phyloP scores from a whole-genome alignment of 225 moss, liverwort and hornwort species.

The Polytrichum commune region DNA sequence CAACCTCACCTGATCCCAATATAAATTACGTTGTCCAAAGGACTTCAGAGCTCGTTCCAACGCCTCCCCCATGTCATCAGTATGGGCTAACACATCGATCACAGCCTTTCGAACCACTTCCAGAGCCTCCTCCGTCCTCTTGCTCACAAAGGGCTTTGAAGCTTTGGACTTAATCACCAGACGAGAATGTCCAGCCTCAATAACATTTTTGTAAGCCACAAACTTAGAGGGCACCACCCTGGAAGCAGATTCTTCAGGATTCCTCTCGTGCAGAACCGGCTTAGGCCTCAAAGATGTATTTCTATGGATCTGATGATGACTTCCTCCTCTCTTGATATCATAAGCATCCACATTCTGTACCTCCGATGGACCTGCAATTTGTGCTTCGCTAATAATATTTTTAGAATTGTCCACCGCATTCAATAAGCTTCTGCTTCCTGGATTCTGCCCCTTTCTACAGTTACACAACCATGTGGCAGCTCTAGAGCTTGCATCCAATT shows the following conservation, averaged over 20 bases:
- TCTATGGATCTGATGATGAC: constrained; percentile 1
- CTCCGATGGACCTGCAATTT: too few species aligned
- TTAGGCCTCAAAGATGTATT: constrained; percentile 33
- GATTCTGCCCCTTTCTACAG: too few species aligned
- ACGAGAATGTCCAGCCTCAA: constrained; percentile 35
- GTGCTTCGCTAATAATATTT: too few species aligned
- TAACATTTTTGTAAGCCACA: constrained; percentile 19
- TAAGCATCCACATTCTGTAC: constrained; percentile 8
- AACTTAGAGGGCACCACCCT: constrained; percentile 5
- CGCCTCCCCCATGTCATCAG: constrained; percentile 50
- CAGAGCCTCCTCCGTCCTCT: constrained; percentile 26
- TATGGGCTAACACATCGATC: constrained; percentile 70
- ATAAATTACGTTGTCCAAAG: constrained; percentile 59
- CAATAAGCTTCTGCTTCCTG: too few species aligned
- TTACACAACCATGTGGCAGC: too few species aligned
- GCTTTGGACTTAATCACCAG: constrained; percentile 50
- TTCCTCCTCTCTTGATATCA: constrained; percentile 16
- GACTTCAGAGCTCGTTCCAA: constrained; percentile 42
- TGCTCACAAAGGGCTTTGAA: constrained; percentile 19
- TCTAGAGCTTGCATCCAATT: too few species aligned
- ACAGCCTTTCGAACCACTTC: constrained; percentile 79
- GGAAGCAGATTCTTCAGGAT: constrained; percentile 8
- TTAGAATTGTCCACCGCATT: too few species aligned
- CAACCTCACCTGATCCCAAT: constrained; percentile 78
- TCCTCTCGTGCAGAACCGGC: constrained; percentile 28